These are phyloP conservation scores for Rhododendron simsii DNA, from an alignment of 148 eudicot species.

Conservation along the genomic window DNA sequence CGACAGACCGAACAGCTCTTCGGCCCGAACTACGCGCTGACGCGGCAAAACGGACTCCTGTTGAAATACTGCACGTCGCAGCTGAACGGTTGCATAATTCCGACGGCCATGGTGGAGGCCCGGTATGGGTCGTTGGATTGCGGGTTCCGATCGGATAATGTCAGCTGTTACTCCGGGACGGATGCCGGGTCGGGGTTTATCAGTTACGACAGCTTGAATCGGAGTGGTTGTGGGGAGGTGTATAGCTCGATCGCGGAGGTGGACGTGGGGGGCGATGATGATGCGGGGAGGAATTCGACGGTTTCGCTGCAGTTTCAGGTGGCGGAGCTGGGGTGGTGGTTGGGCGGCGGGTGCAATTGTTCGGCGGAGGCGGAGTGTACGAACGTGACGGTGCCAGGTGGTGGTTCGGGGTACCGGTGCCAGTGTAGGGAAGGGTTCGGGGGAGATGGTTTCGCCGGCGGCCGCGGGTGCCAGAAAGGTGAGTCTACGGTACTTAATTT, in stretches of 20 bases:
- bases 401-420: slow-evolving; percentile 48
- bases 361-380: slow-evolving; percentile 35
- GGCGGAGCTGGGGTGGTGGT: slow-evolving; percentile 71
- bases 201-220: slow-evolving; percentile 10
- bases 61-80: slow-evolving; percentile 34
- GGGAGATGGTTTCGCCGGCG: slow-evolving; percentile 73
- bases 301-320: slow-evolving; percentile 42
- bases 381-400: background rate
- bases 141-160: slow-evolving; percentile 11
- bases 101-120: slow-evolving; percentile 21
- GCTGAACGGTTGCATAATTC: slow-evolving; percentile 30
- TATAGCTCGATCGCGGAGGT: slow-evolving; percentile 46
- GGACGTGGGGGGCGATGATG: no score
- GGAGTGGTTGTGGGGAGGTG: slow-evolving; percentile 32
- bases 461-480: slow-evolving; percentile 69
- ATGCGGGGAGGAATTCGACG: slow-evolving; percentile 14
- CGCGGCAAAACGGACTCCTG: slow-evolving; percentile 41
- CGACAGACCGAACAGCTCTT: slow-evolving; percentile 13
- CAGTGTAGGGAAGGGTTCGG: slow-evolving; percentile 49
- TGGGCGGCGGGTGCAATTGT: slow-evolving; percentile 47
- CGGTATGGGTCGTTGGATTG: slow-evolving; percentile 20
- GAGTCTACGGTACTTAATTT: slow-evolving; percentile 10
- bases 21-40: slow-evolving; percentile 36
- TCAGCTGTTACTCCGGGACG: slow-evolving; percentile 38
- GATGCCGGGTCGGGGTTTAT: slow-evolving; percentile 18